Conservation (phyloP, 2,329 filamentous ascomycete genomes). For the Hymenoscyphus fructigenus region DNA sequence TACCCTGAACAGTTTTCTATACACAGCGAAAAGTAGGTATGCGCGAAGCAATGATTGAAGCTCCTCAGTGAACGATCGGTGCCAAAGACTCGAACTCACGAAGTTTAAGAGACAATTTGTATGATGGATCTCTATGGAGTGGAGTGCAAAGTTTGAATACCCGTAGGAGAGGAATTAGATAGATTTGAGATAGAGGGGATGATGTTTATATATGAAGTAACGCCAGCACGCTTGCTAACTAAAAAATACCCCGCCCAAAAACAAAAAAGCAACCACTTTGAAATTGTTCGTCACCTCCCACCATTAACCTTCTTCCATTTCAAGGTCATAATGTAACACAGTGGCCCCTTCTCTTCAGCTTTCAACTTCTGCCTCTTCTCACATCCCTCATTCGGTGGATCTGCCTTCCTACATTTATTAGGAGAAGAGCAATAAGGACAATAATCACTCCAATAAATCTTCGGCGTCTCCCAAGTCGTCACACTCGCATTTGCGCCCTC, state of each 20-base stretch:
- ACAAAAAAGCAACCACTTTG: background rate
- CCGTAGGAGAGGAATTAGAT: background rate
- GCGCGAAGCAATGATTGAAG: too few relatives aligned
- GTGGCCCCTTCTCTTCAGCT: conserved; percentile 5
- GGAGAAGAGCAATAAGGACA: conserved; percentile 23
- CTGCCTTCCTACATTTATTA: background rate
- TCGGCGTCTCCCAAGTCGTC: conserved; percentile 19
- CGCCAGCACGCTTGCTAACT: too few relatives aligned
- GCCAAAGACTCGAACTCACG: too few relatives aligned
- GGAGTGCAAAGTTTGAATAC: background rate
- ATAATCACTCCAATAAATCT: conserved; percentile 19
- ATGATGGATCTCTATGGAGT: background rate
- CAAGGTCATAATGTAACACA: conserved; percentile 1
- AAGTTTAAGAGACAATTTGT: too few relatives aligned
- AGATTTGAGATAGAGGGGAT: too few relatives aligned
- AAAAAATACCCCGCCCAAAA: too few relatives aligned
- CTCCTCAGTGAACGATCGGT: too few relatives aligned
- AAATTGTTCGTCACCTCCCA: background rate
- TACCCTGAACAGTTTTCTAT: too few relatives aligned
- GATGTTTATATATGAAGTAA: too few relatives aligned
- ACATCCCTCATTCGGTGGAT: conserved; percentile 5
- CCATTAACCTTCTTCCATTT: conserved; percentile 1
- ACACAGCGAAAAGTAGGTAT: too few relatives aligned
- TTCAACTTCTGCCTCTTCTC: conserved; percentile 9
- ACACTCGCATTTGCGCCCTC: conserved; percentile 10